Evolutionary conservation across 1,284 basidiomycete species (phyloP), one percentile per base, ranked within the genome.

Genomic region (Cutaneotrichosporon mucoides): DNA sequence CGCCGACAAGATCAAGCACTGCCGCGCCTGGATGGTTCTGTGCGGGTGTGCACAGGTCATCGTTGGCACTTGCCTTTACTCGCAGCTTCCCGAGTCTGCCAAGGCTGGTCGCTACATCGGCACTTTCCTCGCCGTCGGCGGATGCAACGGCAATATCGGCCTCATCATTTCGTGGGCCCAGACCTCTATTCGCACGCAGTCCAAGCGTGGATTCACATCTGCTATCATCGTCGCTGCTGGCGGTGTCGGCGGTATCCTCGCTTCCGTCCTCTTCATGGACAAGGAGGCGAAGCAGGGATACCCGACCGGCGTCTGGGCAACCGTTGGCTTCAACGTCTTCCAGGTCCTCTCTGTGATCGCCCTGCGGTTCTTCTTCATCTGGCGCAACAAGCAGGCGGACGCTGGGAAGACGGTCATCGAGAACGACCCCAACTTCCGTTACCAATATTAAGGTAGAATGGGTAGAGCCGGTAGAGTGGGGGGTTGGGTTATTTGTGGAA

Each of bases 241-340:
- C 47, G 78, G 78, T 58, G 61, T 80, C 37, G 80, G 80, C 24
- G 80, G 80, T 56, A 80, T 81, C 66, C 46, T 63, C 42, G 62
- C 58, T 16, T 46, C 42, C 24, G 34, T 49, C 5, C 35, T 56
- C 42, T 63, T 63, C 58, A 59, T 56, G 56, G 52, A 63, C 41
- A 42, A 38, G 34, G 61, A 63, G 37, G 54, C 57, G 1, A 47
- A 44, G 38, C 37, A 36, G 13, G 58, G 61, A 2, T 63, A 60
- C 49, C 57, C 54, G 13, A 59, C 61, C n/a, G 61, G 61, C 24
- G 35, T 57, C n/a, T 60, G 24, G 44, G 11, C 34, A 13, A 48
- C 53, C 10, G 6, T 63, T 10, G 62, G 45, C 12, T 10, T 60
- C 7, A 60, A 64, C 44, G 9, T 16, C 34, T 13, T 46, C 37